Base-by-base conservation (phyloP, 2,329 filamentous ascomycete genomes). In the Fusarium newnesense region DNA sequence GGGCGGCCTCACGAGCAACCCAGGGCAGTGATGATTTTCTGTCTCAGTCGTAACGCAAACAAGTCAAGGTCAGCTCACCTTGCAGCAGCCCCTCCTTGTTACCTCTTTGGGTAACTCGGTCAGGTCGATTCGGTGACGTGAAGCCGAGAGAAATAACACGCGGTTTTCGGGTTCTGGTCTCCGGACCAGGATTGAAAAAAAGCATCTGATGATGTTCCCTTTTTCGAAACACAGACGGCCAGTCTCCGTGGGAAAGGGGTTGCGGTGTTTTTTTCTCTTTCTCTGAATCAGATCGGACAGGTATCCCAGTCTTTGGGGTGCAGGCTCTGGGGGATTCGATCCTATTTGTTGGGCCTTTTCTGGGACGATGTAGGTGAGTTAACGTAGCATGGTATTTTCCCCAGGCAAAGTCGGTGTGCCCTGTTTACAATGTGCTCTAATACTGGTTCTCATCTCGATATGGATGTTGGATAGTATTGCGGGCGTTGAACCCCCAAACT, bases 151-250 rank as follows among this genome's bases (percentile, higher is more conserved):
- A 70, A 42, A 36, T 16, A 69, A 69, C 63, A 75, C 39, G 63
- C 58, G 69, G 59, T 61, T 66, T 46, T 62, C 68, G 73, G 70
- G 62, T 30, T 69, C 69, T 67, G n/a, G 69, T 76, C 36, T 72
- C 70, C 67, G 62, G 60, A 28, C 60, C 60, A 50, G 34, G 42
- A 47, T 60, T 34, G 44, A 30, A 21, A 37, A 39, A 37, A 46
- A 65, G 54, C 67, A 70, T 56, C 60, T 61, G 67, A 70, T 60
- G 34, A 70, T 61, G 40, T n/a, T 46, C n/a, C 34, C 28, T n/a
- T 43, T 50, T 34, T 26, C 30, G n/a, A 65, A 42, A 64, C 60
- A 26, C n/a, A 61, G 24, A 54, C 50, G 50, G 50, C 32, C 37
- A 47, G 32, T 26, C 50, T 37, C n/a, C 19, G 32, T 19, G 34